Evolutionary conservation across 192 early-diverging fungal genomes (phyloP).

Genomic region (Coemansia sp.): DNA sequence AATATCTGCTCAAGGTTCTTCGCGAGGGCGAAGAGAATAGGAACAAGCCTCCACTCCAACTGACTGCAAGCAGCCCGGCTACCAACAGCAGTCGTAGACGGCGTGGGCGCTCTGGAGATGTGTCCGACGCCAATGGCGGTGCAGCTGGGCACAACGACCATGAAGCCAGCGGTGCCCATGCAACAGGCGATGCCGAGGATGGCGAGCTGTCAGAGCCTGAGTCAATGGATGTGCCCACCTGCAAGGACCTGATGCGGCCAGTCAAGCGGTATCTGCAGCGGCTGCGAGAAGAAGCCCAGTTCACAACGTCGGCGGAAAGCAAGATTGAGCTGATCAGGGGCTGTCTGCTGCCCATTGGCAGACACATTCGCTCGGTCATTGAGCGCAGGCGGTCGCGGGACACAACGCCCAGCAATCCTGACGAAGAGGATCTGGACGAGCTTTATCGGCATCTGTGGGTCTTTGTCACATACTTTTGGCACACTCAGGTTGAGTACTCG

Average conservation of each 20-base stretch:
- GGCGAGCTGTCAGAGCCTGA: slow-evolving; percentile 48
- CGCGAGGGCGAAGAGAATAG: slow-evolving; percentile 63
- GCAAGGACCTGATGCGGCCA: slow-evolving; percentile 68
- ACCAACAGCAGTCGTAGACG: slow-evolving; percentile 31
- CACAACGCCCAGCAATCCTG: slow-evolving; percentile 25
- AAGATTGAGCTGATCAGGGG: slow-evolving; percentile 60
- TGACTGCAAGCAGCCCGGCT: slow-evolving; percentile 16
- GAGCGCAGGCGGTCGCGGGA: slow-evolving; percentile 42
- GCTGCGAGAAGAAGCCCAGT: slow-evolving; percentile 58
- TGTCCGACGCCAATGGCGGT: slow-evolving; percentile 34
- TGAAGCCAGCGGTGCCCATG: slow-evolving; percentile 6
- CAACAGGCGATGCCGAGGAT: slow-evolving; percentile 30
- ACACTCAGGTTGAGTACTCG: slow-evolving; percentile 56
- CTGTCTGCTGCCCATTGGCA: slow-evolving; percentile 58
- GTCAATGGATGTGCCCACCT: slow-evolving; percentile 61
- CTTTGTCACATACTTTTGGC: slow-evolving; percentile 71
- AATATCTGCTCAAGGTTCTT: slow-evolving; percentile 85
- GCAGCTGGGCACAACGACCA: slow-evolving; percentile 18
- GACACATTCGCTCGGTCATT: slow-evolving; percentile 53
- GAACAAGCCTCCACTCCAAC: slow-evolving; percentile 25
- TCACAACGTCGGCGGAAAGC: slow-evolving; percentile 54
- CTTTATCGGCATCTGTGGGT: slow-evolving; percentile 66
- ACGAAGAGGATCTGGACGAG: slow-evolving; percentile 29
- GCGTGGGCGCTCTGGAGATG: slow-evolving; percentile 32
- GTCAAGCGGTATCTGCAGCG: slow-evolving; percentile 62